Conservation (phyloP, 441 rosid species). For the Francoa sonchifolia region DNA sequence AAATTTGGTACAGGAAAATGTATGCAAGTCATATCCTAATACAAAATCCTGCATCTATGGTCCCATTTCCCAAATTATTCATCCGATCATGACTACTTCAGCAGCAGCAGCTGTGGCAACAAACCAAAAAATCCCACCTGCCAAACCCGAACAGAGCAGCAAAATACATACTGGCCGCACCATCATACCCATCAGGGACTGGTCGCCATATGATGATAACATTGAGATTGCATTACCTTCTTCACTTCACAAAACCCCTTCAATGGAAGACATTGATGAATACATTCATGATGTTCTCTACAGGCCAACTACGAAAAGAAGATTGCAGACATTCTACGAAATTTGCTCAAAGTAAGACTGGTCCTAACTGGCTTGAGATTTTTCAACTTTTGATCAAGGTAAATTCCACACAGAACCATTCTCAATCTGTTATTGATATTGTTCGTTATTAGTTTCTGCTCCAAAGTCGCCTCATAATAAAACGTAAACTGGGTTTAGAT, state of each 20-base stretch:
- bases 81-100: neutral
- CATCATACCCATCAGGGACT: neutral
- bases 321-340: neutral
- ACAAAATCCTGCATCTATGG: neutral
- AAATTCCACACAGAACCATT: no score
- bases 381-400: no score
- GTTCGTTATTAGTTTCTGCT: no score
- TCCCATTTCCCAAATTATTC: neutral
- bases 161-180: no score
- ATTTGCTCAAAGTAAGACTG: neutral
- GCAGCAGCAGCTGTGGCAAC: neutral
- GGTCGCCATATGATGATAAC: constrained; percentile 1
- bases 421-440: no score
- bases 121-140: no score
- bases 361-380: no score
- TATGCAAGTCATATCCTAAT: no score
- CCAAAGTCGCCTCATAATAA: no score
- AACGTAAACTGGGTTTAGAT: no score
- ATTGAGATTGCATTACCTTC: neutral
- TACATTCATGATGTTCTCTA: neutral
- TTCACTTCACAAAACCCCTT: neutral
- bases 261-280: neutral
- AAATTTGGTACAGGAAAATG: no score
- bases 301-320: neutral
- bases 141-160: no score